phyloP scores from a whole-genome alignment of 2,329 filamentous ascomycete genomes.

The Rhynchosporium secalis region DNA sequence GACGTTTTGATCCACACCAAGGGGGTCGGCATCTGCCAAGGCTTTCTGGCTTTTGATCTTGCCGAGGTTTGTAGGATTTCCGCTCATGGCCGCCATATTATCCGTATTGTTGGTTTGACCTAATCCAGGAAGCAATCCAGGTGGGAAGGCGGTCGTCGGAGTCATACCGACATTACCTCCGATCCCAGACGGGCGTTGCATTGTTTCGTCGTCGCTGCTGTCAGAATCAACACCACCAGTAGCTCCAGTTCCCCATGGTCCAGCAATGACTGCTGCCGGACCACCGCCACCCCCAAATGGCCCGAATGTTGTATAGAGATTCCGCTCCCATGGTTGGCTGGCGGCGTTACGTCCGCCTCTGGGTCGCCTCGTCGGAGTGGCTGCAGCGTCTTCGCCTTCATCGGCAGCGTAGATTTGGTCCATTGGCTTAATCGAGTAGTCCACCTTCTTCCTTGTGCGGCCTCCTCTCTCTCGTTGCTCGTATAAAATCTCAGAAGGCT shows the following conservation, averaged over 20 bases:
- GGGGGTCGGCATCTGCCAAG: slow-evolving; percentile 87
- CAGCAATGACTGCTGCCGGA: slow-evolving; percentile 50
- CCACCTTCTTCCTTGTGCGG: slow-evolving; percentile 65
- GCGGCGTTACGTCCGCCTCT: slow-evolving; percentile 58
- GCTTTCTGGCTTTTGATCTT: slow-evolving; percentile 92
- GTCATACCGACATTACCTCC: slow-evolving; percentile 69
- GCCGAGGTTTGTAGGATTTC: slow-evolving; percentile 78
- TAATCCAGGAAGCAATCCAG: slow-evolving; percentile 52
- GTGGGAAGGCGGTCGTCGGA: slow-evolving; percentile 53
- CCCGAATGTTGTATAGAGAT: slow-evolving; percentile 84
- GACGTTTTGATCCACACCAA: slow-evolving; percentile 89
- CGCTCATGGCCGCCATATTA: slow-evolving; percentile 53
- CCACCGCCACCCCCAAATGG: slow-evolving; percentile 88
- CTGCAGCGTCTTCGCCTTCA: slow-evolving; percentile 65
- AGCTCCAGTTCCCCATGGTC: slow-evolving; percentile 72
- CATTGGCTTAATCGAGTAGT: slow-evolving; percentile 83
- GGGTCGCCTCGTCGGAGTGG: slow-evolving; percentile 65
- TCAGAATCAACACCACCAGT: slow-evolving; percentile 86
- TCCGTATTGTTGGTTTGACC: slow-evolving; percentile 58
- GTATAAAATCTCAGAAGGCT: slow-evolving; percentile 59
- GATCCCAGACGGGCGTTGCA: slow-evolving; percentile 57
- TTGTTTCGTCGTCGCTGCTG: slow-evolving; percentile 91
- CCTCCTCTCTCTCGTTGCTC: slow-evolving; percentile 55
- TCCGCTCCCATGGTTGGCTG: slow-evolving; percentile 65
- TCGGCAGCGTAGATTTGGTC: slow-evolving; percentile 71